These are phyloP conservation scores for Tricholoma terreum DNA, from an alignment of 768 basidiomycete species.

Conservation along the genomic window DNA sequence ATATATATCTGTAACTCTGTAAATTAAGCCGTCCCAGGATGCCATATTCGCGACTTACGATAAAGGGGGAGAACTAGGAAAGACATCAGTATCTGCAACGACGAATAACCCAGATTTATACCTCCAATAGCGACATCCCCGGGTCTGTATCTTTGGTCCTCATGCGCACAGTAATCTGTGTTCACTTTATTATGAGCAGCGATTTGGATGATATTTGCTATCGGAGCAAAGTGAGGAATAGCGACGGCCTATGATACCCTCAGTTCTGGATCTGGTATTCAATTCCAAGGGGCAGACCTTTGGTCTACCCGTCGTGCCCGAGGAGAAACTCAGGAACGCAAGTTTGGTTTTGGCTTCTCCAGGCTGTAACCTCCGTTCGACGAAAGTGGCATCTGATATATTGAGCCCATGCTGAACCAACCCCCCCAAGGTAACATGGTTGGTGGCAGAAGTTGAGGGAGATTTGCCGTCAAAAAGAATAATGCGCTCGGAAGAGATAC, in stretches of 20 bases:
- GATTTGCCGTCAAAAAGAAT: constrained; percentile 34
- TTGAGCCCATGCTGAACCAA: constrained; percentile 49
- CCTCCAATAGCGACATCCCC: constrained; percentile 63
- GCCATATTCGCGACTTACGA: constrained; percentile 38
- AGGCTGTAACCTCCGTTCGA: constrained; percentile 46
- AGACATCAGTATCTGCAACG: not conserved
- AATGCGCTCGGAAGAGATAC: constrained; percentile 40
- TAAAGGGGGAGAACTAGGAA: constrained; percentile 56
- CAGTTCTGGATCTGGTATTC: not conserved
- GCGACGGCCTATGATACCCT: constrained; percentile 46
- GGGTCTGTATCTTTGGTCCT: constrained; percentile 51
- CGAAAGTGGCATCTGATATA: constrained; percentile 32
- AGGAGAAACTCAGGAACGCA: constrained; percentile 71
- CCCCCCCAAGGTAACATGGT: constrained; percentile 37
- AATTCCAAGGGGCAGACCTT: constrained; percentile 40
- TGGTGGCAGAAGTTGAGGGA: not conserved
- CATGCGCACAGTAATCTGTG: constrained; percentile 38
- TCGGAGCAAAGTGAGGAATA: constrained; percentile 55
- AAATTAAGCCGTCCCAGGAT: not conserved
- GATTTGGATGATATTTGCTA: constrained; percentile 62
- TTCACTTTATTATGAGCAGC: constrained; percentile 52
- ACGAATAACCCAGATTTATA: constrained; percentile 19
- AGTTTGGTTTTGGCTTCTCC: constrained; percentile 70
- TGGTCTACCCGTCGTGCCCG: constrained; percentile 70
- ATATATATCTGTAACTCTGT: constrained; percentile 51